Evolutionary conservation across 352 stramenopile species (phyloP).

Genomic region (Saprolegnia diclina): DNA sequence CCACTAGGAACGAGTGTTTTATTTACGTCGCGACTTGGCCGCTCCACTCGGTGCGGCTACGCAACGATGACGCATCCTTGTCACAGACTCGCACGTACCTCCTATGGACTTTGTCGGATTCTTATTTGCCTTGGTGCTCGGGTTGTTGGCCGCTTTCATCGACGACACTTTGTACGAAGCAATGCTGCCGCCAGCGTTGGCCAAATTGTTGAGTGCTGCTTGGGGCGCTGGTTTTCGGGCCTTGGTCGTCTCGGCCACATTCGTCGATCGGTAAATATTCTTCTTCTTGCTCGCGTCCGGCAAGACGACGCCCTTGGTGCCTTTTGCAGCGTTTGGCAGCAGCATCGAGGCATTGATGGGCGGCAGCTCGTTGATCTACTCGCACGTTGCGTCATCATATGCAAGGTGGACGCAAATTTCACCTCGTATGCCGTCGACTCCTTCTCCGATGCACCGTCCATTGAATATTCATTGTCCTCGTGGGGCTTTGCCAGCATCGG

Average conservation of each 20-base stretch:
- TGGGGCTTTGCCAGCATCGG: not conserved
- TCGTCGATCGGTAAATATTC: slow-evolving; percentile 8
- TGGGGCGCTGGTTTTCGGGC: slow-evolving; percentile 11
- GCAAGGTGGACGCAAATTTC: not conserved
- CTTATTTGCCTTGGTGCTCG: not conserved
- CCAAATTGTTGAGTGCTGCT: not conserved
- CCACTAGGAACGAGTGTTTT: too few species aligned
- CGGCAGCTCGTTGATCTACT: slow-evolving; percentile 26
- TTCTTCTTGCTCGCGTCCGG: slow-evolving; percentile 7
- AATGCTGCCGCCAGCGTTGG: not conserved
- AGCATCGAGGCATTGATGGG: slow-evolving; percentile 21
- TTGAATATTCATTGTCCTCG: not conserved
- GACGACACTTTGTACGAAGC: slow-evolving; percentile 21
- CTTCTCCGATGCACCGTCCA: not conserved
- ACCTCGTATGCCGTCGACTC: slow-evolving; percentile 23
- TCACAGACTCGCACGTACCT: too few species aligned
- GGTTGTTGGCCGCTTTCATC: not conserved
- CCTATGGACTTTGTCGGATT: slow-evolving; percentile 24
- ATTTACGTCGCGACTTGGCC: too few species aligned
- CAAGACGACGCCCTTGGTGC: not conserved
- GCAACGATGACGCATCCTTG: too few species aligned
- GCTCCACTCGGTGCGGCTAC: too few species aligned
- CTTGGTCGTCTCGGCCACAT: slow-evolving; percentile 15
- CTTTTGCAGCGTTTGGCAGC: not conserved
- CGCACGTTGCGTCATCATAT: not conserved